Base-by-base conservation (phyloP, 805 yeast species). In the Brettanomyces custersianus region DNA sequence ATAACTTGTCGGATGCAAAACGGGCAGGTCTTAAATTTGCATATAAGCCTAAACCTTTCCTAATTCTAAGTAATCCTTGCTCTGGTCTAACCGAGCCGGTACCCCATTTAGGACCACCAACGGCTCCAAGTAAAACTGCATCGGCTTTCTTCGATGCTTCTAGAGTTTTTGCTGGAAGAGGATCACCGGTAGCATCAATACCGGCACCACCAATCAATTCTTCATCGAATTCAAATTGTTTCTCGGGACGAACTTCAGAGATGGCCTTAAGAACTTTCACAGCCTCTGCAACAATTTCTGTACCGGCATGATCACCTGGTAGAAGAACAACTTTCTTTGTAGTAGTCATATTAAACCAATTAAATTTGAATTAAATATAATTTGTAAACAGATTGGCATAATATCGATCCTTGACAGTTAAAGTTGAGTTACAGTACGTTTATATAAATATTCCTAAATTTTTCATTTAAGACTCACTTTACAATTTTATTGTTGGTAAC, bases 21-120 rank as follows among this genome's bases (percentile, higher is more conserved):
- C 80, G 83, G 63, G 97, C 90, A 33, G 98, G 98, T 61, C 98
- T 81, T 62, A 92, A 73, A 63, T 92, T 92, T 40, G 98, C 98
- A 60, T 92, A 92, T 47, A 92, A 68, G 59, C 81, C 83, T 56
- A 92, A 74, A 60, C 87, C 97, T 62, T 92, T 92, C 63, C 98
- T 77, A 60, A 92, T 90, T 66, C 88, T 74, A 46, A 92, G 72
- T 47, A 92, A 72, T 41, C 98, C 98, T 64, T 86, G 97, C 61
- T 92, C 98, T 35, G 98, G 98, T 66, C 98, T 79, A 32, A 90
- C 97, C 10, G 71, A 55, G 34, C 96, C 96, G 20, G 96, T 84
- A 25, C 97, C 97, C 98, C 98, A 92, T 65, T 92, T 92, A 42
- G 98, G 98, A 23, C 98, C 98, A 44, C 98, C 98, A 23, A 92